Evolutionary conservation across 176 grass and related monocot species (phyloP), one percentile per base, ranked within the genome.

Genomic region (Triticum dicoccoides): DNA sequence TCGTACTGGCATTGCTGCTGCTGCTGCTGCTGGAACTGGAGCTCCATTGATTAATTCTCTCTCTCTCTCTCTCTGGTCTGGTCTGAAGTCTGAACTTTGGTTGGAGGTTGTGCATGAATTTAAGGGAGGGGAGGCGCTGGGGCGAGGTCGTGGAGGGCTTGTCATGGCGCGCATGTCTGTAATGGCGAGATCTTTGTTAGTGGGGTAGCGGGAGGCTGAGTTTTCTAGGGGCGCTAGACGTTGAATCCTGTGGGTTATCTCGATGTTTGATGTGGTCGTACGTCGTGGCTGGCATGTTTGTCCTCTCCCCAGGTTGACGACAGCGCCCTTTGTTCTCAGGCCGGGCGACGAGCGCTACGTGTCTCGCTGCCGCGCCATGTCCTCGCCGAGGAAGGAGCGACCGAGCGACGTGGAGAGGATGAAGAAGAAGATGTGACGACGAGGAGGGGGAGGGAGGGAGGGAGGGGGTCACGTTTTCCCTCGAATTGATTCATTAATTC

Each of bases 211-310:
- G 11, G 13, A 41, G 91, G 42, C 91, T 88, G 88, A 88, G 88
- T 93, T 90, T 86, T 81, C 88, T 80, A 88, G 9, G 47, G 54
- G 85, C 29, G 77, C 70, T 76, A 44, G 80, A 18, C 66, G 52
- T 58, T 23, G 3, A 34, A 51, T 38, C 63, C 68, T 11, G 75
- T 90, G 65, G 82, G 34, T 77, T 85, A 77, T 73, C 78, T 82
- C 90, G 38, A 91, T 88, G 90, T 82, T 91, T 91, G 90, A 91
- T 91, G n/a, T 82, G 71, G 78, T 77, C 79, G 30, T 82, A 59
- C 56, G 56, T 59, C 56, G 56, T 59, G 56, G 56, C 20, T 59
- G 56, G 56, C 56, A 59, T 59, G 56, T 59, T 59, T 59, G 56
- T 59, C 56, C 56, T 59, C 56, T 59, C 56, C 56, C 56, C 56